Evolutionary conservation across 805 yeast genomes (phyloP).

Genomic region (Pachysolen tannophilus): DNA sequence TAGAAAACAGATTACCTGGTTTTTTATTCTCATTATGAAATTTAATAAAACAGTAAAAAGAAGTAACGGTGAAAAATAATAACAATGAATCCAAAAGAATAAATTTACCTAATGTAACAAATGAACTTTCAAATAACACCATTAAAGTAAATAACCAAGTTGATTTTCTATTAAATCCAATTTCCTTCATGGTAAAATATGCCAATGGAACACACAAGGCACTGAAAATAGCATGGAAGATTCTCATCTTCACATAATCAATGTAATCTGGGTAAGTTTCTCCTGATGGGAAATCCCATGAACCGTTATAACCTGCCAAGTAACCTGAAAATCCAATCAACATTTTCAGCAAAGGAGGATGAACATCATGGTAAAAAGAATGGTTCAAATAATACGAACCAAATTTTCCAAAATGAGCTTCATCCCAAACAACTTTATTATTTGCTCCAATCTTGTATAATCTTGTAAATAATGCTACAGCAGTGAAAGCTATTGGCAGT

Average conservation of each 20-base stretch:
- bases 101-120: slow-evolving; percentile 79
- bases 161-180: slow-evolving; percentile 64
- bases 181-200: slow-evolving; percentile 68
- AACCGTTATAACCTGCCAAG: slow-evolving; percentile 75
- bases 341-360: slow-evolving; percentile 96
- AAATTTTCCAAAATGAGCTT: slow-evolving; percentile 91
- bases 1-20: slow-evolving; percentile 42
- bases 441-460: slow-evolving; percentile 69
- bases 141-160: slow-evolving; percentile 74
- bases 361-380: slow-evolving; percentile 92
- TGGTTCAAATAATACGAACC: slow-evolving; percentile 85
- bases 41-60: slow-evolving; percentile 64
- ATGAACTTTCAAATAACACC: slow-evolving; percentile 77
- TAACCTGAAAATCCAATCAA: slow-evolving; percentile 83
- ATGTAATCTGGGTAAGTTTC: slow-evolving; percentile 50
- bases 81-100: slow-evolving; percentile 89
- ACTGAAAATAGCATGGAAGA: slow-evolving; percentile 79
- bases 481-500: slow-evolving; percentile 60
- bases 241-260: slow-evolving; percentile 77
- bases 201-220: slow-evolving; percentile 82
- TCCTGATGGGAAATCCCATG: slow-evolving; percentile 70
- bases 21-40: slow-evolving; percentile 54
- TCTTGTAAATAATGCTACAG: slow-evolving; percentile 63
- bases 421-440: slow-evolving; percentile 87
- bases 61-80: slow-evolving; percentile 79